Evolutionary conservation across 2,329 filamentous ascomycete species (phyloP).

Genomic region (Cercospora sp.): DNA sequence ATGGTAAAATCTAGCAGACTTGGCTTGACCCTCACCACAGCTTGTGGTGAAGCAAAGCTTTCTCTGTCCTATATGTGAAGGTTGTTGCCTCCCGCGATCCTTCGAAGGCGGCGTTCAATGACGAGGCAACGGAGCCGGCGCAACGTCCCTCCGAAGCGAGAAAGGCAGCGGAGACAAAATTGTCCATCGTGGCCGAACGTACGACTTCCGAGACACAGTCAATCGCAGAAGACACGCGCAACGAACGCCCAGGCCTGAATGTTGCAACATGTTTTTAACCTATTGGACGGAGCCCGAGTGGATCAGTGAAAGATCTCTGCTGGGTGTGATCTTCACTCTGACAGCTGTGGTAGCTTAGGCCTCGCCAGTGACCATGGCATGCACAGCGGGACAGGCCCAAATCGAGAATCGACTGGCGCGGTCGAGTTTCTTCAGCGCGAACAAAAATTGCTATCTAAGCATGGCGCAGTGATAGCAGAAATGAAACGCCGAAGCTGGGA

Average conservation of each 20-base stretch:
- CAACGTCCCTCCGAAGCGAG: neutral
- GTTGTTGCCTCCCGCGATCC: slow-evolving; percentile 7
- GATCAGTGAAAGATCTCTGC: neutral
- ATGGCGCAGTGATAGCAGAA: neutral
- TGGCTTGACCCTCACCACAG: neutral
- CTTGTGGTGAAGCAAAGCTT: neutral
- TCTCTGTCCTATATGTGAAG: neutral
- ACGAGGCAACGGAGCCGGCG: neutral
- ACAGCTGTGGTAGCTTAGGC: neutral
- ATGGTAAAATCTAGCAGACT: neutral
- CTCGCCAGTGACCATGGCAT: neutral
- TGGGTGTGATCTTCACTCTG: neutral
- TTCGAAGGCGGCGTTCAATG: slow-evolving; percentile 5
- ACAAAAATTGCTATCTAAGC: neutral
- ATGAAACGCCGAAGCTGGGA: neutral
- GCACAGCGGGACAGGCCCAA: neutral
- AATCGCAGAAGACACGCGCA: neutral
- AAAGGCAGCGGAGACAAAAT: neutral
- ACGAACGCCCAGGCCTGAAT: no score
- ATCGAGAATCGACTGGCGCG: neutral
- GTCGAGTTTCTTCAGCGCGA: neutral
- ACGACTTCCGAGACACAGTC: neutral
- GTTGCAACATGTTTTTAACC: no score
- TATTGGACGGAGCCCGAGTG: neutral
- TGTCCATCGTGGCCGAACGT: neutral